Conservation (phyloP, 1,139 yeast species). For the Meyerozyma carpophila region DNA sequence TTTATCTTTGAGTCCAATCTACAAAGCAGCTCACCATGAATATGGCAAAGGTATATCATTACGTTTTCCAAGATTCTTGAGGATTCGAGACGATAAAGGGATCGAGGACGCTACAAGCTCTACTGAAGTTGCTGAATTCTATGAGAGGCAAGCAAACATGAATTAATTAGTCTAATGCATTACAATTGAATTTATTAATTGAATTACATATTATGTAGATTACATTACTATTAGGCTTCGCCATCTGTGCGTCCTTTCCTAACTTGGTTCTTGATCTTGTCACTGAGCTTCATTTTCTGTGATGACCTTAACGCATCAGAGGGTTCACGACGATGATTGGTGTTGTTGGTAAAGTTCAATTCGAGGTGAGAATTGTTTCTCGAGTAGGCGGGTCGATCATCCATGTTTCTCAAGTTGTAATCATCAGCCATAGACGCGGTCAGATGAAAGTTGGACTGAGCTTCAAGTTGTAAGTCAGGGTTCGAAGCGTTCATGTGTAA, state of each 20-base stretch:
- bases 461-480: conserved; percentile 18
- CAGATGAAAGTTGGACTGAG: conserved; percentile 23
- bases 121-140: conserved; percentile 86
- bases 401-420: conserved; percentile 12
- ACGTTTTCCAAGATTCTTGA: conserved; percentile 84
- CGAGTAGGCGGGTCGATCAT: conserved; percentile 9
- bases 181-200: background rate
- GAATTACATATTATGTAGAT: background rate
- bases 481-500: conserved; percentile 31
- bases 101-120: conserved; percentile 88
- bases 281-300: conserved; percentile 19
- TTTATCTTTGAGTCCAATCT: conserved; percentile 84
- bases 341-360: conserved; percentile 24
- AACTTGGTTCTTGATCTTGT: conserved; percentile 30
- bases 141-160: conserved; percentile 63
- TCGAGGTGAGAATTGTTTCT: conserved; percentile 30
- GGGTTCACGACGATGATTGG: conserved; percentile 6
- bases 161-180: conserved; percentile 3
- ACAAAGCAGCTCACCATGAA: conserved; percentile 77
- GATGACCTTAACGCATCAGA: conserved; percentile 1
- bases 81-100: conserved; percentile 82
- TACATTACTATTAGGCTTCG: background rate
- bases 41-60: conserved; percentile 86
- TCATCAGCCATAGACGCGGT: conserved; percentile 27
- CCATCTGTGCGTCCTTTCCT: conserved; percentile 26